phyloP scores from a whole-genome alignment of 106 monocot genomes.

The Phalaenopsis aphrodite region DNA sequence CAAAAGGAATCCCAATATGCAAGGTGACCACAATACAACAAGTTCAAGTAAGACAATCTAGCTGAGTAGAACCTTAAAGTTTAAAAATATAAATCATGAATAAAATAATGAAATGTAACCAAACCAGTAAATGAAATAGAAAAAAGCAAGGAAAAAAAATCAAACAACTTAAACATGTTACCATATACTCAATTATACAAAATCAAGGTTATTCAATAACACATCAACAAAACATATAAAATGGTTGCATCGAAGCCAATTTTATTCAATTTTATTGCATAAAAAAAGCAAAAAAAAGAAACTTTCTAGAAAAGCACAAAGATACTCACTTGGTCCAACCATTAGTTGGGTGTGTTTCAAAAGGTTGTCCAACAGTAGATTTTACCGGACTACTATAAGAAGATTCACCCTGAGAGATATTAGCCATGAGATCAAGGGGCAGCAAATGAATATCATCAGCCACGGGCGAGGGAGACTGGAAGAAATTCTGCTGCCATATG shows the following conservation, averaged over 20 bases:
- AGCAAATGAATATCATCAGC: conserved; percentile 35
- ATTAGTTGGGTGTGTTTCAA: conserved; percentile 27
- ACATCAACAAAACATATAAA: neutral
- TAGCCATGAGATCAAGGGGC: conserved; percentile 35
- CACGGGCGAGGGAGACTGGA: conserved; percentile 23
- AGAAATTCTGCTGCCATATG: conserved; percentile 31
- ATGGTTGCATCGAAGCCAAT: neutral
- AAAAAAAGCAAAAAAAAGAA: neutral
- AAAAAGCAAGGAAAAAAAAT: neutral
- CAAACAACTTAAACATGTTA: neutral
- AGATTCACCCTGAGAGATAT: conserved; percentile 17
- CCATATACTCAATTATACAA: neutral
- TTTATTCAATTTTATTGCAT: neutral
- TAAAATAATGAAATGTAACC: neutral
- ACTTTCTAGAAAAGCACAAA: neutral
- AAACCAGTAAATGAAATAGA: neutral
- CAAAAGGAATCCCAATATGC: neutral
- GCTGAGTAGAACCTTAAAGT: neutral
- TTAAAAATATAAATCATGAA: neutral
- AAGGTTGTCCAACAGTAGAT: conserved; percentile 23
- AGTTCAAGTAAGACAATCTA: neutral
- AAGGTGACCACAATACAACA: neutral
- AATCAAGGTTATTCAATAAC: neutral
- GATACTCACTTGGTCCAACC: conserved; percentile 75
- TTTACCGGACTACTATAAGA: conserved; percentile 16